Conservation (phyloP, 78 protist genomes). For the Cavenderia fasciculata region DNA sequence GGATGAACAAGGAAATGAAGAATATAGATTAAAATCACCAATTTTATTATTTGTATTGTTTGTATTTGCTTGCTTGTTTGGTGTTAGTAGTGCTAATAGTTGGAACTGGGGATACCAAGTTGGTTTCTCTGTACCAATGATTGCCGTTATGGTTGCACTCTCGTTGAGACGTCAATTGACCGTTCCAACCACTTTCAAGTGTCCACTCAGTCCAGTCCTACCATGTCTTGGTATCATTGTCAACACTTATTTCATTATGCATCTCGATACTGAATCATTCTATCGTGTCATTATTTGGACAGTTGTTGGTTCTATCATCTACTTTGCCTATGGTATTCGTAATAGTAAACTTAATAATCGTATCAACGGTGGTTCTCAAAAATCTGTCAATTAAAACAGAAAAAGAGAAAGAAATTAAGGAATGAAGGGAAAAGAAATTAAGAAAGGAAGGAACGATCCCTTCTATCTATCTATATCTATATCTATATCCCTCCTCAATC, state of each 20-base stretch:
- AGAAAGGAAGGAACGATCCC: too few relatives aligned
- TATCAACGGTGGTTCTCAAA: too few relatives aligned
- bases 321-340: conserved; percentile 75
- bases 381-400: too few relatives aligned
- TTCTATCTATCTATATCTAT: too few relatives aligned
- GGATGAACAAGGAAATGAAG: background rate
- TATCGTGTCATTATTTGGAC: conserved; percentile 69
- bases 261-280: conserved; percentile 34
- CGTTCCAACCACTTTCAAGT: conserved; percentile 45
- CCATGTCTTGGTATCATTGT: conserved; percentile 78
- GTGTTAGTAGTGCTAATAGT: background rate
- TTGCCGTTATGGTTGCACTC: background rate
- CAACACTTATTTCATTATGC: conserved; percentile 71
- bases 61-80: conserved; percentile 31
- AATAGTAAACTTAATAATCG: conserved; percentile 67
- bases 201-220: conserved; percentile 57
- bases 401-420: too few relatives aligned
- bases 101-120: conserved; percentile 8
- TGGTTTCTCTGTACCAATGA: background rate
- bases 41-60: background rate
- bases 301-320: conserved; percentile 43
- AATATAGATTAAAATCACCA: background rate
- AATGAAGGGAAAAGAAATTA: too few relatives aligned
- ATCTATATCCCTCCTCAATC: too few relatives aligned
- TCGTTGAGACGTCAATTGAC: conserved; percentile 3